Evolutionary conservation across 768 basidiomycete genomes (phyloP).

Genomic region (Rhodotorula kratochvilovae): DNA sequence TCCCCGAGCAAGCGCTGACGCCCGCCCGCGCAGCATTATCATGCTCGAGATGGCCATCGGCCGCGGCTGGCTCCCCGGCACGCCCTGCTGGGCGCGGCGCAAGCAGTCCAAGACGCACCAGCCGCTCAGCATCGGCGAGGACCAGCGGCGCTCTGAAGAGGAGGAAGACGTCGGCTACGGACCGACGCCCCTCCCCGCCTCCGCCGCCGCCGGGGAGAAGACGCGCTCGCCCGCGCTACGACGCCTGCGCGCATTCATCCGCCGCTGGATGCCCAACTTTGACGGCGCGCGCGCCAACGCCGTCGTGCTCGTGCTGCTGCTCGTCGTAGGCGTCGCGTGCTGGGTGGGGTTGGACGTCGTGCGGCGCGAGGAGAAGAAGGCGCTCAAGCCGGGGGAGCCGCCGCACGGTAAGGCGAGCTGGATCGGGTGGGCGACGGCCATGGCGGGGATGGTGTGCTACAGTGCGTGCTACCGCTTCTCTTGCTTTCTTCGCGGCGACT

Average conservation of each 20-base stretch:
- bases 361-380: not conserved
- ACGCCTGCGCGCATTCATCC: not conserved
- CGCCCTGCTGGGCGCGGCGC: not conserved
- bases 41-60: not conserved
- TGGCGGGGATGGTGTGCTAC: not conserved
- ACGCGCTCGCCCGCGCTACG: not conserved
- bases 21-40: not conserved
- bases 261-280: not conserved
- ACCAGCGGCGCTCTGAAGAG: no score
- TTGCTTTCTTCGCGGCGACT: no score
- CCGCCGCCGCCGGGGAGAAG: no score
- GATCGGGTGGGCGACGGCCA: not conserved
- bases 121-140: constrained; percentile 14
- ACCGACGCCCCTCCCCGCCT: no score
- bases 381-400: not conserved
- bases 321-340: not conserved
- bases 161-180: not conserved
- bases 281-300: constrained; percentile 4
- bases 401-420: not conserved
- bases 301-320: not conserved
- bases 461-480: not conserved
- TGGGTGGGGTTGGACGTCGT: constrained; percentile 1
- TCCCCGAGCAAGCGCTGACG: no score
- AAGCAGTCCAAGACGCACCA: constrained; percentile 4
- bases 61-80: not conserved